Percentiles rank a stretch among this genome's conserved stretches.
These are phyloP conservation scores for Halenospora varia DNA, from an alignment of 495 filamentous ascomycete genomes.

Conservation along the genomic window DNA sequence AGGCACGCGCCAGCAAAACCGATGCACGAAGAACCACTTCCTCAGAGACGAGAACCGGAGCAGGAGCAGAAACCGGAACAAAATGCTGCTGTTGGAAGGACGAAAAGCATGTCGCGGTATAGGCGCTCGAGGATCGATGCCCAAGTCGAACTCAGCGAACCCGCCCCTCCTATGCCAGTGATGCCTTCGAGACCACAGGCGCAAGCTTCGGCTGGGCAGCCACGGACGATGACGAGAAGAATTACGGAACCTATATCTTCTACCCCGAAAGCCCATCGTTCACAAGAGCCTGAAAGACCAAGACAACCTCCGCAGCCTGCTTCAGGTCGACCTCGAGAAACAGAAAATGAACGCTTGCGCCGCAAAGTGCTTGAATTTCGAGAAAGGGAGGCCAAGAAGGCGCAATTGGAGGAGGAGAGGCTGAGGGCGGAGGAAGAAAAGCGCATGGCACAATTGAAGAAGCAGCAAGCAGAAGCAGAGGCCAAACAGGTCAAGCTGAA, in stretches of 20 bases:
- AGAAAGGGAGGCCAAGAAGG: slow-evolving; percentile 8
- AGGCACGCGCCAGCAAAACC: slow-evolving; percentile 9
- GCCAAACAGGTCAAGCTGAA: slow-evolving; percentile 7
- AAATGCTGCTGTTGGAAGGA: slow-evolving; percentile 1
- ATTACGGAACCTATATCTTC: slow-evolving; percentile 12
- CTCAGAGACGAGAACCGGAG: too few relatives aligned
- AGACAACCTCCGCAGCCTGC: too few relatives aligned
- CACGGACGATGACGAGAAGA: slow-evolving; percentile 3
- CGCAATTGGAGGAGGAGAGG: slow-evolving; percentile 4
- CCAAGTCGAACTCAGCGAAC: not conserved
- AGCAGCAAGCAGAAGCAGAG: slow-evolving; percentile 23
- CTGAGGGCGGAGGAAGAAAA: slow-evolving; percentile 15
- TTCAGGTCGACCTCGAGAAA: slow-evolving; percentile 14
- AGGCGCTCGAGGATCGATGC: slow-evolving; percentile 31
- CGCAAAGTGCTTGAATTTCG: slow-evolving; percentile 14
- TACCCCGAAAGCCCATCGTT: too few relatives aligned
- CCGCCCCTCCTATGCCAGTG: slow-evolving; percentile 12
- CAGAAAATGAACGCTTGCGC: slow-evolving; percentile 15
- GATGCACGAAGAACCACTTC: not conserved
- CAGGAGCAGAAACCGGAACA: slow-evolving; percentile 1
- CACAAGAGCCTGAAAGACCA: too few relatives aligned
- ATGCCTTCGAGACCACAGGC: not conserved
- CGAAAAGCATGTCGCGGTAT: slow-evolving; percentile 58
- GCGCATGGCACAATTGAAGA: slow-evolving; percentile 26
- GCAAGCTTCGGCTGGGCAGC: not conserved